Conservation (phyloP, 345 rosid genomes). For the Brassica cretica region DNA sequence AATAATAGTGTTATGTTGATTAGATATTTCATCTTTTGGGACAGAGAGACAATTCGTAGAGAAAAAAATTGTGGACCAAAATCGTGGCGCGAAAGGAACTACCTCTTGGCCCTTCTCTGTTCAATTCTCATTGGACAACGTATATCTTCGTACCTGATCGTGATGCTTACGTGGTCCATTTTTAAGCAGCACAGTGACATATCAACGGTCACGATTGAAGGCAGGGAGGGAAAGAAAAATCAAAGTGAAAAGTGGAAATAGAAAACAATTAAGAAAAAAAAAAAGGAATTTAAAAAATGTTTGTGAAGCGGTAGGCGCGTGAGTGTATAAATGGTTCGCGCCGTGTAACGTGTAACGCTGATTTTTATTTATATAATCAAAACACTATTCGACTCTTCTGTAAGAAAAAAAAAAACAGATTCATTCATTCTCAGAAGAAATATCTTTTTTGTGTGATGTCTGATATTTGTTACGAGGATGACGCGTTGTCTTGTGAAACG, state of each 20-base stretch:
- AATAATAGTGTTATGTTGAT: background rate
- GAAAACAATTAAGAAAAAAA: conserved; percentile 20
- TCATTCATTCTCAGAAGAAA: background rate
- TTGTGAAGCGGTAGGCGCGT: conserved; percentile 40
- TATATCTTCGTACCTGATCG: conserved; percentile 6
- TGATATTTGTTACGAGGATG: conserved; percentile 60
- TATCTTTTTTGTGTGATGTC: conserved; percentile 43
- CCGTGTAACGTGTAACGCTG: conserved; percentile 25
- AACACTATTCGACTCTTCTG: conserved; percentile 9
- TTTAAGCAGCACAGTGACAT: background rate
- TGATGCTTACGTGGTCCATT: conserved; percentile 40
- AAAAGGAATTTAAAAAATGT: conserved; percentile 25
- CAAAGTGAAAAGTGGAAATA: conserved; percentile 30
- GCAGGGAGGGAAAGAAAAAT: conserved; percentile 1
- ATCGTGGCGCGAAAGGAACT: conserved; percentile 57
- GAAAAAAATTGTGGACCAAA: conserved; percentile 39
- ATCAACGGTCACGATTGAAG: conserved; percentile 48
- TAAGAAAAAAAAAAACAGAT: background rate
- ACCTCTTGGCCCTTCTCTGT: conserved; percentile 29
- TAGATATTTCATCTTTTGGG: background rate
- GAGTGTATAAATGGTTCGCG: conserved; percentile 22
- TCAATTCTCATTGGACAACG: conserved; percentile 44
- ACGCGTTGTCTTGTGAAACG: conserved; percentile 33
- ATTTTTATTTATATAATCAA: conserved; percentile 17
- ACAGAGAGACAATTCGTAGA: conserved; percentile 20